These are phyloP conservation scores for Diplogelasinospora grovesii DNA, from an alignment of 495 filamentous ascomycete genomes.

Conservation along the genomic window DNA sequence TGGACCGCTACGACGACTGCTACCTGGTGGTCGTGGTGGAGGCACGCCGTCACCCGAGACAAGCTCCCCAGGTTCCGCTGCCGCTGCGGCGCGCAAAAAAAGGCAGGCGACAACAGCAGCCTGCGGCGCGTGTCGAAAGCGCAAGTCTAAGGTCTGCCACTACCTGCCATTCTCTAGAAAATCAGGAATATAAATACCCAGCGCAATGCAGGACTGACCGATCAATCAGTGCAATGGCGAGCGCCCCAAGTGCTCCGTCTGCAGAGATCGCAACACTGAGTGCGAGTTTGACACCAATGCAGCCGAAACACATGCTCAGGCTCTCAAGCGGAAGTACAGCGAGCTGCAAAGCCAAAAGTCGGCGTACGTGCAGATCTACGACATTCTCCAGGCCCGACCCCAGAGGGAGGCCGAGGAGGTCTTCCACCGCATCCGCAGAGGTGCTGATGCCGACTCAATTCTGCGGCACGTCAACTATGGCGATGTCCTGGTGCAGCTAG, in stretches of 20 bases:
- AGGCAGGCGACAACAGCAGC: slow-evolving; percentile 45
- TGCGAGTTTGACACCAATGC: slow-evolving; percentile 34
- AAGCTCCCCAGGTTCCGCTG: neutral
- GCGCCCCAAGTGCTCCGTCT: slow-evolving; percentile 30
- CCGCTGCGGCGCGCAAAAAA: slow-evolving; percentile 14
- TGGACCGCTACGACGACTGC: neutral
- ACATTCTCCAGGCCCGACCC: slow-evolving; percentile 24
- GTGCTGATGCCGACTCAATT: slow-evolving; percentile 27
- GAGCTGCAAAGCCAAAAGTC: slow-evolving; percentile 29
- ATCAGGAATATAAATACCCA: too few relatives aligned
- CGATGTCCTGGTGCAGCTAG: slow-evolving; percentile 32
- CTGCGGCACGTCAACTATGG: slow-evolving; percentile 33
- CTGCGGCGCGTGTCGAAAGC: slow-evolving; percentile 47
- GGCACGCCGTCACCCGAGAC: neutral
- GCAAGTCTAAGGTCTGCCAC: slow-evolving; percentile 47
- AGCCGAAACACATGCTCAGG: slow-evolving; percentile 34
- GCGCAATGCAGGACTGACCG: slow-evolving; percentile 2
- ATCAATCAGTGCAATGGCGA: slow-evolving; percentile 30
- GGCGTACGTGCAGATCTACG: slow-evolving; percentile 29
- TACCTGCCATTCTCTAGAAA: neutral
- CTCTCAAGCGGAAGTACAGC: slow-evolving; percentile 33
- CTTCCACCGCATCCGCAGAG: slow-evolving; percentile 29
- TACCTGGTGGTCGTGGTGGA: neutral
- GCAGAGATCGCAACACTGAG: slow-evolving; percentile 25
- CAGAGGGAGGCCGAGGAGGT: slow-evolving; percentile 30